phyloP scores from a whole-genome alignment of 106 monocot genomes.

The Dioscorea zingiberensis region DNA sequence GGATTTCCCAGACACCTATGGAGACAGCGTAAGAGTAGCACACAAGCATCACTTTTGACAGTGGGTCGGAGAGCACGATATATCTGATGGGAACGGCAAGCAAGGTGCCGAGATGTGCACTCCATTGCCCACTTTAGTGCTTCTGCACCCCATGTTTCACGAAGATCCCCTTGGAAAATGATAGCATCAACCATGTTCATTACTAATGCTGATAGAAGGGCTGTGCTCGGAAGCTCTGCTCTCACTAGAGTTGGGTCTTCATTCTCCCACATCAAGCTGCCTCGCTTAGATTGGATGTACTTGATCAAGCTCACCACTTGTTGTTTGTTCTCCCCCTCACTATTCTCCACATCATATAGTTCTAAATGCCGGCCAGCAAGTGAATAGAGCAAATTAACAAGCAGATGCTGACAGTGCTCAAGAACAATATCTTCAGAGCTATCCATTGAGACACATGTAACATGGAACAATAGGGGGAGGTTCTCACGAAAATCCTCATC shows the following conservation, averaged over 20 bases:
- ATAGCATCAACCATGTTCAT: slow-evolving; percentile 93
- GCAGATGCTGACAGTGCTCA: slow-evolving; percentile 90
- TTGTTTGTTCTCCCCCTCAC: slow-evolving; percentile 86
- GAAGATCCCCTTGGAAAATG: slow-evolving; percentile 97
- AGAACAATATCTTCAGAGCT: slow-evolving; percentile 99
- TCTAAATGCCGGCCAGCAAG: slow-evolving; percentile 95
- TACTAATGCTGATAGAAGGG: slow-evolving; percentile 84
- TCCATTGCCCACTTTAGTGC: slow-evolving; percentile 99
- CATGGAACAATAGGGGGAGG: slow-evolving; percentile 88
- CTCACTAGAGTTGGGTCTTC: slow-evolving; percentile 81
- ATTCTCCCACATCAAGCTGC: slow-evolving; percentile 96
- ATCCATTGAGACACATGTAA: slow-evolving; percentile 96
- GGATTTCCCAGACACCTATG: slow-evolving; percentile 88
- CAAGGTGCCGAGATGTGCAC: slow-evolving; percentile 91
- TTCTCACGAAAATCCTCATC: slow-evolving; percentile 99
- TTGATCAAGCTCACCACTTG: slow-evolving; percentile 93
- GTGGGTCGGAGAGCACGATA: slow-evolving; percentile 83
- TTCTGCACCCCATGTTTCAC: slow-evolving; percentile 95
- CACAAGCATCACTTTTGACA: slow-evolving; percentile 83
- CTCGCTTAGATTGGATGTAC: slow-evolving; percentile 93
- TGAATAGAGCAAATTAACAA: slow-evolving; percentile 93
- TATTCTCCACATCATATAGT: slow-evolving; percentile 73
- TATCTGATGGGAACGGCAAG: slow-evolving; percentile 97
- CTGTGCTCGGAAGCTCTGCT: slow-evolving; percentile 71
- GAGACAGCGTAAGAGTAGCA: slow-evolving; percentile 88